A percentile compares a stretch with the other conserved stretches of the same genome.
These are phyloP conservation scores for Bryoglossum gracile DNA, from an alignment of 495 filamentous ascomycete genomes.

Conservation along the genomic window DNA sequence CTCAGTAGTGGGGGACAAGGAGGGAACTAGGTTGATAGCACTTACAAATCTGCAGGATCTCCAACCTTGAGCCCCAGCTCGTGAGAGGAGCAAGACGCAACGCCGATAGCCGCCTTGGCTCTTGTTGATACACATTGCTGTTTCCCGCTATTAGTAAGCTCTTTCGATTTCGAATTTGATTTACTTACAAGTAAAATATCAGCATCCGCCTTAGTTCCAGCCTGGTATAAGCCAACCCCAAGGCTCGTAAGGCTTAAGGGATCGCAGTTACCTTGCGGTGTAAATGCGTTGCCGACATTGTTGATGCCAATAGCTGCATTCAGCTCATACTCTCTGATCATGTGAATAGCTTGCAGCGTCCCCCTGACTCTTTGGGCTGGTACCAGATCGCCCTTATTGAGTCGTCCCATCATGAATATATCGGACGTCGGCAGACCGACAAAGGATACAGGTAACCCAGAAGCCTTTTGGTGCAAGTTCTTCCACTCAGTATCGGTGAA, in stretches of 20 bases:
- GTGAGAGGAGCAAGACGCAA: neutral
- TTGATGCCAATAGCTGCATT: slow-evolving; percentile 62
- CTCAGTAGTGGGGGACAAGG: neutral
- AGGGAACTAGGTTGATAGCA: neutral
- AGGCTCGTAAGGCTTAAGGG: slow-evolving; percentile 56
- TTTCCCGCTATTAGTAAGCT: neutral
- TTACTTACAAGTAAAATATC: slow-evolving; percentile 41
- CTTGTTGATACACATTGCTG: slow-evolving; percentile 24
- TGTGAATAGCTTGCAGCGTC: slow-evolving; percentile 53
- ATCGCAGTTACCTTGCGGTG: slow-evolving; percentile 66
- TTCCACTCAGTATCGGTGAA: slow-evolving; percentile 44
- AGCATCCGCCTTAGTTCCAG: slow-evolving; percentile 51
- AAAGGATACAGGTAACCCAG: slow-evolving; percentile 55
- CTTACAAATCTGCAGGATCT: slow-evolving; percentile 20
- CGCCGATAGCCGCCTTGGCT: slow-evolving; percentile 22
- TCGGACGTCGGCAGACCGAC: slow-evolving; percentile 70
- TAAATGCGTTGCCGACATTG: slow-evolving; percentile 74
- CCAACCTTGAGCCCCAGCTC: slow-evolving; percentile 15
- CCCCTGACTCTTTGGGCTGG: slow-evolving; percentile 38
- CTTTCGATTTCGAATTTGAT: neutral
- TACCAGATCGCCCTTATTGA: slow-evolving; percentile 24
- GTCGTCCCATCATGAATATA: slow-evolving; percentile 60
- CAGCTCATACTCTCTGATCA: slow-evolving; percentile 54
- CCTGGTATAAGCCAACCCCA: slow-evolving; percentile 62
- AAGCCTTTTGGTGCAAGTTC: slow-evolving; percentile 38